phyloP scores from a whole-genome alignment of 1,139 yeast species.

The Debaryomyces subglobosus region DNA sequence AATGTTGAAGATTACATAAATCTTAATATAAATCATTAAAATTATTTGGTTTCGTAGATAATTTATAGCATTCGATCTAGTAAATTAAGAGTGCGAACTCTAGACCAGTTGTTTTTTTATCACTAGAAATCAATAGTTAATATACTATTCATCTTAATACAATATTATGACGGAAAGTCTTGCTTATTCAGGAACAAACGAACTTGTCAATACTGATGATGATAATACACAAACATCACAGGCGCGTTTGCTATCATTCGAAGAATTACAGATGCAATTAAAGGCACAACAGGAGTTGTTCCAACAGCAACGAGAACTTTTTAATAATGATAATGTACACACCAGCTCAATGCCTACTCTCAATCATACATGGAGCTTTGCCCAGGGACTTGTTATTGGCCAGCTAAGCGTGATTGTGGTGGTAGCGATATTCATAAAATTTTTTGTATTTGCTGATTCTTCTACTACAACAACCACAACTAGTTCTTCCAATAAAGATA shows the following conservation, averaged over 20 bases:
- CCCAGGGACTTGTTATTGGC: conserved; percentile 79
- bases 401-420: conserved; percentile 81
- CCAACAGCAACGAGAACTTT: conserved; percentile 32
- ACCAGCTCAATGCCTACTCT: conserved; percentile 1
- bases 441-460: conserved; percentile 86
- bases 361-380: conserved; percentile 58
- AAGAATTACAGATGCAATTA: conserved; percentile 34
- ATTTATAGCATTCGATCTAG: background rate
- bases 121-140: background rate
- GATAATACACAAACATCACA: background rate
- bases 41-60: background rate
- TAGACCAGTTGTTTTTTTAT: background rate
- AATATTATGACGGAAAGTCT: background rate
- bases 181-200: background rate
- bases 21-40: background rate
- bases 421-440: conserved; percentile 75
- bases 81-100: background rate
- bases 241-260: conserved; percentile 14
- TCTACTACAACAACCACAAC: conserved; percentile 40
- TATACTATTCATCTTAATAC: background rate
- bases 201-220: background rate
- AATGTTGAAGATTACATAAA: background rate
- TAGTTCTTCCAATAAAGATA: conserved; percentile 32
- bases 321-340: conserved; percentile 14
- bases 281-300: conserved; percentile 36